Percentiles rank a stretch among this genome's conserved stretches.
Conservation (phyloP, 1,284 basidiomycete species). For the Entoloma clypeatum region DNA sequence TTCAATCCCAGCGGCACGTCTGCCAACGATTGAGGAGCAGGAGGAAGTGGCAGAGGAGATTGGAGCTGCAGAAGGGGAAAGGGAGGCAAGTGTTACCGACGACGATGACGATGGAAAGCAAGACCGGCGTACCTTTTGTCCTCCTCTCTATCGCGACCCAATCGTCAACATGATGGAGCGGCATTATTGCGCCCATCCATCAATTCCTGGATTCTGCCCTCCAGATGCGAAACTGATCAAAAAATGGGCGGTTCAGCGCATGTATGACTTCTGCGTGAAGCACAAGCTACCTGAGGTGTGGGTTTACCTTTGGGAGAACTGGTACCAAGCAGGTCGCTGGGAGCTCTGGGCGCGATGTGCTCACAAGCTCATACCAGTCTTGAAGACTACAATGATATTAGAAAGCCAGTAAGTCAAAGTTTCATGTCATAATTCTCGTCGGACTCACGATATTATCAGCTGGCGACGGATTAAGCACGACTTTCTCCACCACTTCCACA, state of each 20-base stretch:
- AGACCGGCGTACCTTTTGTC: slow-evolving; percentile 13
- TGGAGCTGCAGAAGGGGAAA: slow-evolving; percentile 6
- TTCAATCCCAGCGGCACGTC: slow-evolving; percentile 6
- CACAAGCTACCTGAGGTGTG: slow-evolving; percentile 16
- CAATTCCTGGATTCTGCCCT: slow-evolving; percentile 14
- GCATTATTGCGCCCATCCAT: slow-evolving; percentile 17
- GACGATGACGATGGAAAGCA: slow-evolving; percentile 5
- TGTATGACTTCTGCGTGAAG: slow-evolving; percentile 14
- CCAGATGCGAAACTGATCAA: slow-evolving; percentile 12
- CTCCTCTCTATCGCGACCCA: too few relatives aligned
- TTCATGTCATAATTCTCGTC: background rate
- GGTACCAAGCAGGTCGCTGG: too few relatives aligned
- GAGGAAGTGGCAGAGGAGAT: slow-evolving; percentile 7
- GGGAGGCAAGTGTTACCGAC: slow-evolving; percentile 2
- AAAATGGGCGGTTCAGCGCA: slow-evolving; percentile 17
- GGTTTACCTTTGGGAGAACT: too few relatives aligned
- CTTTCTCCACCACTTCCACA: too few relatives aligned
- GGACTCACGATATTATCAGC: slow-evolving; percentile 12
- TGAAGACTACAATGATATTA: slow-evolving; percentile 20
- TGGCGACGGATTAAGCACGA: slow-evolving; percentile 22
- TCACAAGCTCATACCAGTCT: slow-evolving; percentile 11
- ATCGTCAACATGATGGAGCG: slow-evolving; percentile 18
- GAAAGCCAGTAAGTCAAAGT: slow-evolving; percentile 19
- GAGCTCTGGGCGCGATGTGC: too few relatives aligned
- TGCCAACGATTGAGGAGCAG: slow-evolving; percentile 9